Percentiles rank a stretch among this genome's conserved stretches.
Evolutionary conservation across 2,329 filamentous ascomycete species (phyloP).

Genomic region (Talaromyces sp.): DNA sequence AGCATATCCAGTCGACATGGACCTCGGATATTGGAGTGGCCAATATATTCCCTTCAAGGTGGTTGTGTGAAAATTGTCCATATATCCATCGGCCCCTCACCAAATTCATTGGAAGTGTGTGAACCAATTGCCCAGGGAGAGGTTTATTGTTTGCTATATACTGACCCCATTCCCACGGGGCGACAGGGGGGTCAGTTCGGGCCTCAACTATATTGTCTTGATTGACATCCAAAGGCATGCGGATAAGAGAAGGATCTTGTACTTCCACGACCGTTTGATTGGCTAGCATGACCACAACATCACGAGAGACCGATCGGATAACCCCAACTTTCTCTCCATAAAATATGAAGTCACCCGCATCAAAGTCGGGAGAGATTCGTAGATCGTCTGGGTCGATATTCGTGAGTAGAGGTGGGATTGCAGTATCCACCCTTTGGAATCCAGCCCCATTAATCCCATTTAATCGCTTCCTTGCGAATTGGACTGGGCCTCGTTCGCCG

Average conservation of each 20-base stretch:
- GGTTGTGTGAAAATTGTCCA: constrained; percentile 46
- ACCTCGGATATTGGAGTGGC: constrained; percentile 43
- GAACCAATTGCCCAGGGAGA: constrained; percentile 39
- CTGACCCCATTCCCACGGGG: constrained; percentile 8
- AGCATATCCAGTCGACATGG: constrained; percentile 50
- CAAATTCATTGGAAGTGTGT: constrained; percentile 49
- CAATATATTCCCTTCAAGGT: constrained; percentile 50
- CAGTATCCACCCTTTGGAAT: background rate
- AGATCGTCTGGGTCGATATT: constrained; percentile 44
- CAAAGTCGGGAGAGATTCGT: constrained; percentile 39
- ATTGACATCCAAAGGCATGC: constrained; percentile 38
- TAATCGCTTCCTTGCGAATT: constrained; percentile 16
- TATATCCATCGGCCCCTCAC: constrained; percentile 49
- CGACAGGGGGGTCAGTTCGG: constrained; percentile 11
- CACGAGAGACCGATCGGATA: constrained; percentile 45
- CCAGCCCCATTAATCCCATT: background rate
- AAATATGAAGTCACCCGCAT: constrained; percentile 49
- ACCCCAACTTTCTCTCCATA: constrained; percentile 54
- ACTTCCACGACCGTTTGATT: constrained; percentile 48
- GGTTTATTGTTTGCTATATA: constrained; percentile 9
- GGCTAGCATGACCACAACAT: constrained; percentile 46
- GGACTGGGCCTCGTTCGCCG: constrained; percentile 18
- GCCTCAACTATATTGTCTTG: constrained; percentile 13
- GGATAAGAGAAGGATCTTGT: background rate
- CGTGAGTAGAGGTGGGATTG: constrained; percentile 24